Base-by-base conservation (phyloP, 768 basidiomycete species). In the Serendipita sp. region DNA sequence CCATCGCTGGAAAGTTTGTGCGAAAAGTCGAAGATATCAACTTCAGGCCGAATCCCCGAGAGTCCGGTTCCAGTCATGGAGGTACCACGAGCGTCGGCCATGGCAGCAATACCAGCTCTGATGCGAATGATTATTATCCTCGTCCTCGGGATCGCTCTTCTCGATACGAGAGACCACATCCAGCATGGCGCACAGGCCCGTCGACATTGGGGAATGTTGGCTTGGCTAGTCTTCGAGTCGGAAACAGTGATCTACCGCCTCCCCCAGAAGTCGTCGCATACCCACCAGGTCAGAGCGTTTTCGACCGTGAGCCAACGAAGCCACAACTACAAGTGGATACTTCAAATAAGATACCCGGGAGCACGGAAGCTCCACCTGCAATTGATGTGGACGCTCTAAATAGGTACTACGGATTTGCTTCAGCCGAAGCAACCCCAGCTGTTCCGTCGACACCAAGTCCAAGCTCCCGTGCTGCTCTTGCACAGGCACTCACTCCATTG, bases 81-180 rank as follows among this genome's bases (percentile, higher is more conserved):
- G 55, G 55, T 8, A 50, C 18, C 48, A 50, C 48, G 2, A 50
- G 48, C 2, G 48, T 50, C n/a, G 48, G 48, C 8, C 48, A 50
- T 50, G 48, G 48, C 6, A 50, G 48, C n/a, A 31, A 8, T 34
- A 33, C 27, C 36, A 60, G 55, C 55, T 5, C 8, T 31, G 55
- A 60, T 34, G n/a, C 36, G 8, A 10, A 60, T 18, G 55, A 60
- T 8, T 13, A 15, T n/a, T 60, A 60, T 34, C 18, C 33, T 5
- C 55, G 55, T 10, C 55, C 55, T n/a, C 55, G 55, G 36, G 55
- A 60, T 60, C 55, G 55, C 34, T 60, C 55, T 37, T 60, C 55
- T 31, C 55, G 55, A 8, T 60, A 33, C 18, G 55, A 60, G 34
- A 23, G 55, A 33, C 55, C 55, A n/a, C 55, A 60, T 60, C 55